These are phyloP conservation scores for Cercospora sp. DNA, from an alignment of 2,329 filamentous ascomycete species.

Conservation along the genomic window DNA sequence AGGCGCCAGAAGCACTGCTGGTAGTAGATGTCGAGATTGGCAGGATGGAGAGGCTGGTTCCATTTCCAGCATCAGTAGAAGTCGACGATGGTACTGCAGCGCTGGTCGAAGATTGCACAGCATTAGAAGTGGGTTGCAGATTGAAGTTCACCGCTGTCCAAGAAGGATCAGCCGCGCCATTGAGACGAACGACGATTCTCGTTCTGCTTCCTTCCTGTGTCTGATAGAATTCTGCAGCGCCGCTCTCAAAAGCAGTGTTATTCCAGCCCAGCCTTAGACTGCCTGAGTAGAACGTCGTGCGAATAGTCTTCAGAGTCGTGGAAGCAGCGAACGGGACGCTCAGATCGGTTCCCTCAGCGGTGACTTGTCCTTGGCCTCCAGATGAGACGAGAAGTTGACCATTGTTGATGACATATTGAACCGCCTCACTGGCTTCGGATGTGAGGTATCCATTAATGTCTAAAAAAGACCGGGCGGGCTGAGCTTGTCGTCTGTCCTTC, in stretches of 20 bases:
- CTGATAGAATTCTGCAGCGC: constrained; percentile 38
- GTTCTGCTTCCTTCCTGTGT: constrained; percentile 31
- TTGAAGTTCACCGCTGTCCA: constrained; percentile 36
- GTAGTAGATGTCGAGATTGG: neutral
- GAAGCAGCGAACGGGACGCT: constrained; percentile 34
- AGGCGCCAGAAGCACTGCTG: neutral
- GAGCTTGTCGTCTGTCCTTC: constrained; percentile 28
- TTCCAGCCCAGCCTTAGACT: constrained; percentile 37
- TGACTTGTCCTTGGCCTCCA: constrained; percentile 34
- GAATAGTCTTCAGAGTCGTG: constrained; percentile 30
- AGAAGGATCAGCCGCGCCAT: constrained; percentile 29
- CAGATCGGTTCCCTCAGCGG: constrained; percentile 28
- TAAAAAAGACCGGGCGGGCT: constrained; percentile 30
- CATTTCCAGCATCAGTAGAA: neutral
- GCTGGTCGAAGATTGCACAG: neutral
- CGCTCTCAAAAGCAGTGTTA: constrained; percentile 36
- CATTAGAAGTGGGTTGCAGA: constrained; percentile 22
- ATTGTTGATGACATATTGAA: constrained; percentile 35
- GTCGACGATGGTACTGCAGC: constrained; percentile 2
- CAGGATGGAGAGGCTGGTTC: neutral
- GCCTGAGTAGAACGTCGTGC: constrained; percentile 32
- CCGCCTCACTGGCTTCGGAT: constrained; percentile 33
- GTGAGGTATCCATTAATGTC: constrained; percentile 39
- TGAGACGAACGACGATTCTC: constrained; percentile 35
- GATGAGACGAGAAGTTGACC: constrained; percentile 29